Evolutionary conservation across 176 grass and related monocot species (phyloP).

Genomic region (Cocos nucifera): DNA sequence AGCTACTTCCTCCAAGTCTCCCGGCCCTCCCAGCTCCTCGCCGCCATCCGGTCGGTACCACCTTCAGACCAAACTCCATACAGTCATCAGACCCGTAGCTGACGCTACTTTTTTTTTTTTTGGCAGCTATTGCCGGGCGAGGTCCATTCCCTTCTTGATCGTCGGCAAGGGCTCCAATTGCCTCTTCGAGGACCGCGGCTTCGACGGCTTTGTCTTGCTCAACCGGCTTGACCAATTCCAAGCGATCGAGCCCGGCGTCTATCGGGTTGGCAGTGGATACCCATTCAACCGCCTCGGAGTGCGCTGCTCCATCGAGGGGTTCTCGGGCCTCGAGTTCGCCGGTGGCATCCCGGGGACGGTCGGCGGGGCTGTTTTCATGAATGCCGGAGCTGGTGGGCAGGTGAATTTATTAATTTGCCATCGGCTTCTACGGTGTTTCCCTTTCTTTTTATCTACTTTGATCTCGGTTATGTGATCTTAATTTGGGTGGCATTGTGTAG

Average conservation of each 20-base stretch:
- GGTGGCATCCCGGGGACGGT: slow-evolving; percentile 13
- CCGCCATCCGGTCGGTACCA: slow-evolving; percentile 3
- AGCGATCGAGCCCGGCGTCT: slow-evolving; percentile 8
- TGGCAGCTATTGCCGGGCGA: slow-evolving; percentile 3
- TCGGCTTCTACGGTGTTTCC: no score
- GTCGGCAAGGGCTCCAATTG: slow-evolving; percentile 17
- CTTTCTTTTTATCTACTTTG: no score
- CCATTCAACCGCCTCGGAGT: slow-evolving; percentile 10
- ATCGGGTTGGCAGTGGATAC: slow-evolving; percentile 9
- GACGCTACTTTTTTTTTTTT: background rate
- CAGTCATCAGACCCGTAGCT: background rate
- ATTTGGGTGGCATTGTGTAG: background rate
- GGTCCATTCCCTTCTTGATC: slow-evolving; percentile 2
- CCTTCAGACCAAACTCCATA: no score
- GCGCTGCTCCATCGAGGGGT: slow-evolving; percentile 6
- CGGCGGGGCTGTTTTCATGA: slow-evolving; percentile 18
- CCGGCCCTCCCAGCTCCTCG: slow-evolving; percentile 1
- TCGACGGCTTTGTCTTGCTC: slow-evolving; percentile 9
- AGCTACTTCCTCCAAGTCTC: slow-evolving; percentile 14
- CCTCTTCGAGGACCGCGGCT: slow-evolving; percentile 18
- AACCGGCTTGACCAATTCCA: slow-evolving; percentile 11
- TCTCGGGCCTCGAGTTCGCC: slow-evolving; percentile 14
- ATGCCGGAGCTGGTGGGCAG: slow-evolving; percentile 13
- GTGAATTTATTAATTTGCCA: background rate
- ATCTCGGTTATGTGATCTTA: no score